phyloP scores from a whole-genome alignment of 345 rosid genomes.

The Bruguiera gymnorhiza region DNA sequence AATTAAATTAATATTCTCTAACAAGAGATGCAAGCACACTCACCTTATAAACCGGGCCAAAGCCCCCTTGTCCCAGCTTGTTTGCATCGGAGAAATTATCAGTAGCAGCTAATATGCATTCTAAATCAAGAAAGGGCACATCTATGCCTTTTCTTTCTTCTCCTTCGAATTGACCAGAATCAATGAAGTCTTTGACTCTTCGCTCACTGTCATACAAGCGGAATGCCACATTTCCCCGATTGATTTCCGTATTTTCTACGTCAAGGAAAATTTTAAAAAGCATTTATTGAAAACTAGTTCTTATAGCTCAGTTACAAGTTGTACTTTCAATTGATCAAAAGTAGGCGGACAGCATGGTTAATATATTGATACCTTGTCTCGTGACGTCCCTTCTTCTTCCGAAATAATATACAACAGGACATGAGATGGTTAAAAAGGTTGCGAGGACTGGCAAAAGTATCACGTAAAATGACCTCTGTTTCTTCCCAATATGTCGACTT shows the following conservation, averaged over 20 bases:
- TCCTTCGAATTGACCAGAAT: conserved; percentile 20
- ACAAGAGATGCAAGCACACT: not conserved
- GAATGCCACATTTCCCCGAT: conserved; percentile 7
- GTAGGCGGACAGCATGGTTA: not conserved
- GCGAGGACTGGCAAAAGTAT: not conserved
- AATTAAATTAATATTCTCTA: not conserved
- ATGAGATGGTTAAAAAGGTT: not conserved
- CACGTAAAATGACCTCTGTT: not conserved
- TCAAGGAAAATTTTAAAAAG: not conserved
- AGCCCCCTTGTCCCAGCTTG: conserved; percentile 57
- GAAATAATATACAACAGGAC: not conserved
- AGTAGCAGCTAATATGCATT: conserved; percentile 43
- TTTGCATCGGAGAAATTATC: conserved; percentile 43
- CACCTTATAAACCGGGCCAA: conserved; percentile 69
- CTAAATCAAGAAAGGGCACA: conserved; percentile 39
- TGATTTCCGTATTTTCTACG: conserved; percentile 20
- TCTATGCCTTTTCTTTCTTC: conserved; percentile 43
- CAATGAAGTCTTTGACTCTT: conserved; percentile 32
- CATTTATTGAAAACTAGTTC: too few species aligned
- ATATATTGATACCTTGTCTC: not conserved
- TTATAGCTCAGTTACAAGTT: not conserved
- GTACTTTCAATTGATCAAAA: not conserved
- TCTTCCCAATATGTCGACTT: not conserved
- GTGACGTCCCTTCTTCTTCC: not conserved
- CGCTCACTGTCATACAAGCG: conserved; percentile 28